Evolutionary conservation across 108 stramenopile genomes (phyloP).

Genomic region (Mayamaea pseudoterrestris): DNA sequence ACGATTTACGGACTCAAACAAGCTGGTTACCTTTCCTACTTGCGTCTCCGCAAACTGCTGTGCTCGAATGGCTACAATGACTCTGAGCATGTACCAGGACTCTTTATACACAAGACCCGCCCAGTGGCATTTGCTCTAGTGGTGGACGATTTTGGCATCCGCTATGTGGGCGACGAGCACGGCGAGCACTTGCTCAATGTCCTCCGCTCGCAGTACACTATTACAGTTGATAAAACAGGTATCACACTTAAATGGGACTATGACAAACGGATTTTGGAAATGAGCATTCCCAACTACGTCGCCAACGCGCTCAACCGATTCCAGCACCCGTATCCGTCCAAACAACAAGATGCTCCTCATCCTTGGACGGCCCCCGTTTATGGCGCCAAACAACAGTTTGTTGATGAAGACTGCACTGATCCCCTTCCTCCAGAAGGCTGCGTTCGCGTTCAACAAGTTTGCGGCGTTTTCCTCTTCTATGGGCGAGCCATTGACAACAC

Average conservation of each 20-base stretch:
- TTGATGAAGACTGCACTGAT: constrained; percentile 10
- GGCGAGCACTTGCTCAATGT: constrained; percentile 25
- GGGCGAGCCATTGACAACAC: constrained; percentile 27
- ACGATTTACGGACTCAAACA: constrained; percentile 9
- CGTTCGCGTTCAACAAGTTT: constrained; percentile 21
- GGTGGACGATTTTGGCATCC: constrained; percentile 16
- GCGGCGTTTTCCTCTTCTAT: constrained; percentile 26
- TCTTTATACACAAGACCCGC: constrained; percentile 23
- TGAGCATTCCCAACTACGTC: constrained; percentile 29
- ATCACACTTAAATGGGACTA: constrained; percentile 20
- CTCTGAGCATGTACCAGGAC: constrained; percentile 18
- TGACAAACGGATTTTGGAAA: constrained; percentile 7
- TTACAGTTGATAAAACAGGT: constrained; percentile 8
- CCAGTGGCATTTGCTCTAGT: constrained; percentile 28
- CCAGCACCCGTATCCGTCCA: constrained; percentile 13
- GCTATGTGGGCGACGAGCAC: constrained; percentile 9
- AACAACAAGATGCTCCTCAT: constrained; percentile 27
- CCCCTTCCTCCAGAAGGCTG: constrained; percentile 5
- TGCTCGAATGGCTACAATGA: constrained; percentile 6
- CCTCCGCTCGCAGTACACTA: constrained; percentile 18
- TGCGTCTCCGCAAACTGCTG: constrained; percentile 5
- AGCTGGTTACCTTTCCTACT: constrained; percentile 4
- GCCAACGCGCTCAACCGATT: constrained; percentile 17
- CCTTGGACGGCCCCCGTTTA: constrained; percentile 18
- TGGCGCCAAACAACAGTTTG: constrained; percentile 24